Evolutionary conservation across 139 green algal genomes (phyloP), one percentile per base, ranked within the genome.

Genomic region (Chlorella sp.): DNA sequence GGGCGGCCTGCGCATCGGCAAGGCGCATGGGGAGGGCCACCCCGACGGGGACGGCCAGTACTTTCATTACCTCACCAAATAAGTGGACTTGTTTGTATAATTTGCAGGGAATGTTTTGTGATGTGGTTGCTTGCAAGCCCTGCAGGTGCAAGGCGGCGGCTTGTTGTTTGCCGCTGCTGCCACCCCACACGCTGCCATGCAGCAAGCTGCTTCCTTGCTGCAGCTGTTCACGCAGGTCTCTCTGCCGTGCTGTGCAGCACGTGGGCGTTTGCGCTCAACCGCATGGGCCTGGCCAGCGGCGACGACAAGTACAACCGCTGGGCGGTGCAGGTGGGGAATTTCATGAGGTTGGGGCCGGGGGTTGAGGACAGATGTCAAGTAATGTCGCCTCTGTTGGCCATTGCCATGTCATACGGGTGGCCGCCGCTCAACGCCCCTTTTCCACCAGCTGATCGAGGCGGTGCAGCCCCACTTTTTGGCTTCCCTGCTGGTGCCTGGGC

Each of bases 1-100:
- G 17, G 88, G 85, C 16, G 89, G 90, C 26, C 87, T 93, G 82
- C 86, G 90, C 65, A 93, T 93, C 41, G 90, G 90, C 72, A 93
- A 93, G 80, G 46, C 62, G 5, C 67, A 92, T 40, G 48, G 28
- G 19, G 90, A 93, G 60, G 84, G 78, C 13, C 70, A 85, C 60
- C 75, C 84, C 9, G 90, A 94, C 78, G 88, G 90, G 5, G 90
- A 94, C 44, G 89, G 51, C 36, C 34, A 70, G 36, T 69, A 81
- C 48, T 80, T 80, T 34, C 74, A 80, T 19, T 80, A 80, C 17
- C 7, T 67, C 19, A 80, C 74, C 24, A 62, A 51, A 65, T 51
- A 56, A 30, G 43, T 43, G 16, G 41, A 2, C 1, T 0, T 24
- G 5, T 54, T 4, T 16, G 1, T 3, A 19, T 32, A 38, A 4